Base-by-base conservation (phyloP, 768 basidiomycete species). In the Boletus rex-veris region DNA sequence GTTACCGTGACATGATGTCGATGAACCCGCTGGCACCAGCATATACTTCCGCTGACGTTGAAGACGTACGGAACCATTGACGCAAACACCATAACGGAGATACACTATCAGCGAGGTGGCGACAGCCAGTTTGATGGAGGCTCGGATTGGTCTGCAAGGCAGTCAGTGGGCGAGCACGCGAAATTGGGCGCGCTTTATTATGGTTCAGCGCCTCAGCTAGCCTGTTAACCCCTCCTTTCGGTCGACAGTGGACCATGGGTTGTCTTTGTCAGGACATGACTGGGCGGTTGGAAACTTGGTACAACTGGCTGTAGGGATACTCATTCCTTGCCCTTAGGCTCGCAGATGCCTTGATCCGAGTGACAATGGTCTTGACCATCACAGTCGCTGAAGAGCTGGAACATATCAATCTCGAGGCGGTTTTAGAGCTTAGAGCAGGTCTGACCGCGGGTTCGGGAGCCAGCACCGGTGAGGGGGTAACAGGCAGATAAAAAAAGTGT, bases 321-420 rank as follows among this genome's bases (percentile, higher is more conserved):
- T 86, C 82, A 64, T 92, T 90, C 59, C 72, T 80, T 58, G 6
- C 84, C 79, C 66, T 82, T 87, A 45, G 73, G 69, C 21, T 77
- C 70, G 70, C 92, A 95, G 16, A 67, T 70, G 37, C 76, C 74
- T 44, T 75, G 74, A 3, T 73, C 65, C 11, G 79, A 77, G 70
- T 28, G 28, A 7, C 90, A 94, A 71, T 79, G 92, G 16, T 76
- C 84, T 53, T 77, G 75, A 1, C 83, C 74, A 67, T 88, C 82
- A 73, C 92, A 93, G 65, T 94, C 87, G 57, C 80, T 79, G 71
- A 78, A 81, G 71, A 92, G 87, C 66, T 90, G 85, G 69, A 80
- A 89, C n/a, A 90, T 90, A 55, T 86, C 86, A 15, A 75, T 67
- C 65, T 89, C 83, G 21, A 92, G 81, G 50, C 85, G 81, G 65